Evolutionary conservation across 2,329 filamentous ascomycete species (phyloP), one percentile per base, ranked within the genome.

Genomic region (Paramyrothecium sp.): DNA sequence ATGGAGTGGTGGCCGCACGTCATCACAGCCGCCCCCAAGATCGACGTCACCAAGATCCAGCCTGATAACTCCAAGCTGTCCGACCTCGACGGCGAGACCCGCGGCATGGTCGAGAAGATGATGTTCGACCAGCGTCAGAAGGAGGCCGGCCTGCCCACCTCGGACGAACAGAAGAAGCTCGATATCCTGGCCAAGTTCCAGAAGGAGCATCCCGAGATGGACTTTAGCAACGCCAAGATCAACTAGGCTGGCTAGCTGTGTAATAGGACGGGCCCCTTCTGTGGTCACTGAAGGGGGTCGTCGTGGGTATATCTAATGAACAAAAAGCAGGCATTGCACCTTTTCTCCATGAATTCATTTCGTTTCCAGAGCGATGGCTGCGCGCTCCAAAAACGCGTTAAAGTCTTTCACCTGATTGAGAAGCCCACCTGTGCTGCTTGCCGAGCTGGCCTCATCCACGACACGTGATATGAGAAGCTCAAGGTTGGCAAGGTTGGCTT

Each of bases 71-170:
- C 89, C 71, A 96, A 92, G 74, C 81, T 99, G 69, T 88, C 90
- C 57, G 95, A 99, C 73, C 80, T 99, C 64, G 94, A 98, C 71
- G 95, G 95, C 60, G 90, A 96, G 81, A 99, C 95, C 55, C 85
- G 95, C 62, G 85, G 88, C 58, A 98, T 99, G 94, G 95, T 99
- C 49, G 95, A 99, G 86, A 99, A 99, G 86, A 99, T 99, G 95
- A 99, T 99, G 95, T 99, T 85, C 69, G 95, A 99, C 79, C 95
- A 99, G 82, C 83, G 90, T 64, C 93, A 98, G 80, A 99, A 99
- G 86, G 93, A 98, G 80, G 80, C 84, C 75, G 95, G 95, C 4
- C 83, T 89, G 74, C 91, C 92, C 51, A 92, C 89, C 13, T 96
- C 91, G 63, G 95, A 98, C 65, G 95, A 99, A 80, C 88, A 96